A percentile compares a stretch with the other conserved stretches of the same genome.
phyloP scores from a whole-genome alignment of 192 early-diverging fungal species.

The Coemansia sp. region DNA sequence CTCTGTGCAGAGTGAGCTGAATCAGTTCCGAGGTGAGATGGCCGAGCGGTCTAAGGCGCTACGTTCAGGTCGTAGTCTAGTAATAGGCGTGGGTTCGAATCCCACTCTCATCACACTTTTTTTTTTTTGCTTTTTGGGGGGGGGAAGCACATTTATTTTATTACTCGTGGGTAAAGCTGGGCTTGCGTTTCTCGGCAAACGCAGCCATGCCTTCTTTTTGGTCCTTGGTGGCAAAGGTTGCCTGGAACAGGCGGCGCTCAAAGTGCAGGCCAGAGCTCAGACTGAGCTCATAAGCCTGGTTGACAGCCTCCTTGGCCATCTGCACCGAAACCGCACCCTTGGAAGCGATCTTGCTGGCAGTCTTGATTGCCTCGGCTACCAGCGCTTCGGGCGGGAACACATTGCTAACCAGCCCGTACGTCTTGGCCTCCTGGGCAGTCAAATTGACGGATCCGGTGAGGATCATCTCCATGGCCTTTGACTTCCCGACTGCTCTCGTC shows the following conservation, averaged over 20 bases:
- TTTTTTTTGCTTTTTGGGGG: not conserved
- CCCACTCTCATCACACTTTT: constrained; percentile 10
- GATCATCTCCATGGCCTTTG: constrained; percentile 96
- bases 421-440: constrained; percentile 82
- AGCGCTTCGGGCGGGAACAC: constrained; percentile 84
- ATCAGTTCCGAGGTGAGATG: not conserved
- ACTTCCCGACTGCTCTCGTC: constrained; percentile 92
- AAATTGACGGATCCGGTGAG: constrained; percentile 83
- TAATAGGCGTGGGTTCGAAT: too few relatives aligned
- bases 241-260: constrained; percentile 94
- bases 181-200: constrained; percentile 87
- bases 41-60: too few relatives aligned
- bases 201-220: constrained; percentile 97
- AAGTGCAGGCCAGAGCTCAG: constrained; percentile 81
- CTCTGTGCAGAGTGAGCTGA: not conserved
- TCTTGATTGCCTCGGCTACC: constrained; percentile 87
- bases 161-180: constrained; percentile 83
- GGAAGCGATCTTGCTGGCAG: constrained; percentile 79
- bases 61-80: too few relatives aligned
- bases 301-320: constrained; percentile 97
- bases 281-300: constrained; percentile 87
- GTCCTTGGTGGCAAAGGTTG: constrained; percentile 85
- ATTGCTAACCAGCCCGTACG: constrained; percentile 81
- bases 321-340: constrained; percentile 83
- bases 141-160: too few relatives aligned